Percentiles rank a stretch among this genome's conserved stretches.
phyloP scores from a whole-genome alignment of 495 filamentous ascomycete genomes.

The Entonaema liquescens region DNA sequence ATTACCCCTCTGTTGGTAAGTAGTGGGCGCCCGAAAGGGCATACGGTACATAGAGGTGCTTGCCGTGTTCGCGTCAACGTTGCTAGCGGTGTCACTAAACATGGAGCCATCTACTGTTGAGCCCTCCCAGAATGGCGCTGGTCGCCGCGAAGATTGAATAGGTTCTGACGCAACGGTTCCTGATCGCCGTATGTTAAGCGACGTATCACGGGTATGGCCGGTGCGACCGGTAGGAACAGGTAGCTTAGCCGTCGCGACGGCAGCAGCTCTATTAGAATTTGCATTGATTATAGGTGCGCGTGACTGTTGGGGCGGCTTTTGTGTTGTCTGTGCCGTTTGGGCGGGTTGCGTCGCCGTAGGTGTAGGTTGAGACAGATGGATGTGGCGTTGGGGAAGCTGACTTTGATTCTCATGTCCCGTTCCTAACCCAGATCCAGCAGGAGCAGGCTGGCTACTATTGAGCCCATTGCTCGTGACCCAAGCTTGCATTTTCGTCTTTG shows the following conservation, averaged over 20 bases:
- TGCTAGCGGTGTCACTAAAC: slow-evolving; percentile 47
- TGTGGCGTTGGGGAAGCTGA: slow-evolving; percentile 42
- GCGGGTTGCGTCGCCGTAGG: slow-evolving; percentile 25
- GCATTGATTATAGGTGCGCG: slow-evolving; percentile 45
- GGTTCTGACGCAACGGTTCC: slow-evolving; percentile 39
- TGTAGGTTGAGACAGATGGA: slow-evolving; percentile 38
- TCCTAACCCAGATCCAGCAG: slow-evolving; percentile 35
- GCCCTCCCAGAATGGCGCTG: slow-evolving; percentile 45
- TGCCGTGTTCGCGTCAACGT: slow-evolving; percentile 40
- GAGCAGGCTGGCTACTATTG: slow-evolving; percentile 34
- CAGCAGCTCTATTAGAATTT: slow-evolving; percentile 39
- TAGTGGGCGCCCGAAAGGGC: slow-evolving; percentile 29
- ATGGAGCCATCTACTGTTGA: slow-evolving; percentile 46
- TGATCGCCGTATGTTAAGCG: slow-evolving; percentile 32
- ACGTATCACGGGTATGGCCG: slow-evolving; percentile 38
- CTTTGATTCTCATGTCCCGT: slow-evolving; percentile 36
- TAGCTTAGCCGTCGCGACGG: slow-evolving; percentile 31
- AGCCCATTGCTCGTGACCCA: slow-evolving; percentile 44
- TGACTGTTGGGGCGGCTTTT: slow-evolving; percentile 42
- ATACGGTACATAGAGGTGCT: slow-evolving; percentile 34
- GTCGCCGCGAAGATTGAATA: slow-evolving; percentile 34
- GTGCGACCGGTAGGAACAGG: slow-evolving; percentile 37
- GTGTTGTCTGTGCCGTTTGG: slow-evolving; percentile 21
- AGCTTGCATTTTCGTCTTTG: slow-evolving; percentile 46
- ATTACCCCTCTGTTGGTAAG: slow-evolving; percentile 37